phyloP scores from a whole-genome alignment of 129 eudicot genomes.

The Flaveria ramosissima region DNA sequence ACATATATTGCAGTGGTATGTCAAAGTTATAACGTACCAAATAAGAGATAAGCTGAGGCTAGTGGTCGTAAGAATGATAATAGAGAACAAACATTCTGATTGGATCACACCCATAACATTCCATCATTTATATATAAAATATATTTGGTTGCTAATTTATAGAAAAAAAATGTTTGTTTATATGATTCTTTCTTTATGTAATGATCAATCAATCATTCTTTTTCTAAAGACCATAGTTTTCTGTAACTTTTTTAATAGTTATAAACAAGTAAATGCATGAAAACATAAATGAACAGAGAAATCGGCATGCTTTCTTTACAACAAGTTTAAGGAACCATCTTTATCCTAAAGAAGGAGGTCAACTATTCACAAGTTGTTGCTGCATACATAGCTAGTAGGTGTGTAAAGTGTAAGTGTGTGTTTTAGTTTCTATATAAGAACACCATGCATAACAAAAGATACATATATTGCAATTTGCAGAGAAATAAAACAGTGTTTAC shows the following conservation, averaged over 20 bases:
- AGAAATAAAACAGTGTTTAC: background rate
- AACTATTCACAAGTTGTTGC: conserved; percentile 30
- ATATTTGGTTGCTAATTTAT: background rate
- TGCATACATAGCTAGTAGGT: background rate
- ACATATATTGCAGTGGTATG: background rate
- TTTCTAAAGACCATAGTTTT: conserved; percentile 5
- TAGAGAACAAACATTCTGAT: background rate
- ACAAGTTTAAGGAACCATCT: conserved; percentile 33
- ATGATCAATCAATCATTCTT: conserved; percentile 15
- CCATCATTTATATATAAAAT: background rate
- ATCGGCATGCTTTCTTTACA: conserved; percentile 20
- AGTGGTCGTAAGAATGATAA: background rate
- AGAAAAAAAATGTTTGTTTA: background rate
- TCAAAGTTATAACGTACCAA: background rate
- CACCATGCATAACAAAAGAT: background rate
- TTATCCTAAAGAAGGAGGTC: conserved; percentile 29
- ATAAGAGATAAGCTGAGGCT: background rate
- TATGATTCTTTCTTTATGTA: conserved; percentile 23
- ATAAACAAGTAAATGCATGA: background rate
- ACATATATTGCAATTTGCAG: conserved; percentile 1
- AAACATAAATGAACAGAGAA: background rate
- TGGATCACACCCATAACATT: conserved; percentile 10
- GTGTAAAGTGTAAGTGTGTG: conserved; percentile 1
- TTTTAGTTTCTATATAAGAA: conserved; percentile 16
- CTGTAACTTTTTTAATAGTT: background rate